Percentiles rank a stretch among this genome's conserved stretches.
These are phyloP conservation scores for Nigrospora sphaerica DNA, from an alignment of 2,329 filamentous ascomycete species.

Conservation along the genomic window DNA sequence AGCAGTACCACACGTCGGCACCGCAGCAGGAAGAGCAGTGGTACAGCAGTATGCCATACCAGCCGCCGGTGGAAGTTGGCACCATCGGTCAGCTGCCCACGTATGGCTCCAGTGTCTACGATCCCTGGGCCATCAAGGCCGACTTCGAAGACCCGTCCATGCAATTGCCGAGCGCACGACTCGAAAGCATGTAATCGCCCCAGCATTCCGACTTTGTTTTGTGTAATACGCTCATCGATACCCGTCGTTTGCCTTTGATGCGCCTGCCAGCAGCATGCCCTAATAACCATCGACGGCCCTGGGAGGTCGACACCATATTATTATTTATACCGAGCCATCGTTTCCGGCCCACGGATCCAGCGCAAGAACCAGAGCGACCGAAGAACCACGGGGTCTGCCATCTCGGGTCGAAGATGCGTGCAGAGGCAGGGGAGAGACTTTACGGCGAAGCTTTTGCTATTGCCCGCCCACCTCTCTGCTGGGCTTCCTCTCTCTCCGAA, in stretches of 20 bases:
- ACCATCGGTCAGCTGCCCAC: slow-evolving; percentile 45
- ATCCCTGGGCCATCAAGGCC: slow-evolving; percentile 47
- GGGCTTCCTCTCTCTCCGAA: no score
- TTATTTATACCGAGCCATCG: no score
- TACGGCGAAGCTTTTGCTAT: no score
- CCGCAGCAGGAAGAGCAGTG: slow-evolving; percentile 42
- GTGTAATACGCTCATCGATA: not conserved
- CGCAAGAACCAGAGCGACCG: no score
- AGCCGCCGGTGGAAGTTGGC: slow-evolving; percentile 49
- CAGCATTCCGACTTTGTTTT: not conserved
- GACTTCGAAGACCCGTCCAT: slow-evolving; percentile 51
- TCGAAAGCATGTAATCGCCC: slow-evolving; percentile 43
- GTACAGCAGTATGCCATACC: slow-evolving; percentile 44
- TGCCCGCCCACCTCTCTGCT: no score
- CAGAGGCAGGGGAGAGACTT: no score
- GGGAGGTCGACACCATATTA: no score
- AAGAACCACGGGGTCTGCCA: no score
- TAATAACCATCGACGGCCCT: no score
- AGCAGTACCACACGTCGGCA: slow-evolving; percentile 29
- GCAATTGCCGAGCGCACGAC: slow-evolving; percentile 52
- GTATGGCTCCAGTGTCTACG: slow-evolving; percentile 42
- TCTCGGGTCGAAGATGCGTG: no score
- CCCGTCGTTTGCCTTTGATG: not conserved
- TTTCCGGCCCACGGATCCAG: no score
- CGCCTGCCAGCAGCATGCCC: no score